Evolutionary conservation across 2,329 filamentous ascomycete species (phyloP).

Genomic region (Cordyceps javanica): DNA sequence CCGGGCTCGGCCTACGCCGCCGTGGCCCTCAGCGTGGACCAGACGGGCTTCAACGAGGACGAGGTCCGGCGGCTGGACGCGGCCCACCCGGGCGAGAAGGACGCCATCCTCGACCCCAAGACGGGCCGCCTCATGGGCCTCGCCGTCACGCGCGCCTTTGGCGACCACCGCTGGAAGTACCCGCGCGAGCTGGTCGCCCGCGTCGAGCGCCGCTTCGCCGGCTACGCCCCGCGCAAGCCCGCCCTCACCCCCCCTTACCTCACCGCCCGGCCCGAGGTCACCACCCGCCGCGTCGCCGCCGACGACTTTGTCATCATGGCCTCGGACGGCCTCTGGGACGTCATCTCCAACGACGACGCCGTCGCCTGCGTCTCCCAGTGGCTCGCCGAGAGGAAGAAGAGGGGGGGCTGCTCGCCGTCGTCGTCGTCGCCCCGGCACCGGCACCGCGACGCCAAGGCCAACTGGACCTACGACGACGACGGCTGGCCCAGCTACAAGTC

Average conservation of each 20-base stretch:
- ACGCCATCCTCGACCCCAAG: constrained; percentile 40
- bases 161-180: constrained; percentile 66
- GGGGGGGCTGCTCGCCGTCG: no score
- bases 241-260: constrained; percentile 58
- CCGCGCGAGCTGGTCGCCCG: constrained; percentile 34
- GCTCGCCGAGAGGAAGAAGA: constrained; percentile 29
- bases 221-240: constrained; percentile 36
- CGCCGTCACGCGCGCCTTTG: constrained; percentile 59
- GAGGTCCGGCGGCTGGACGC: constrained; percentile 49
- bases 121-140: constrained; percentile 57
- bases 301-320: constrained; percentile 58
- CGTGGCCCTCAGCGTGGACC: constrained; percentile 54
- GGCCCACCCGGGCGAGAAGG: constrained; percentile 57
- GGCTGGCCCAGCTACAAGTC: constrained; percentile 21
- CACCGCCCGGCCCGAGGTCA: constrained; percentile 60
- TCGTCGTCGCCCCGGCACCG: no score
- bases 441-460: constrained; percentile 13
- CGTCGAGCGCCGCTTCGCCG: constrained; percentile 40
- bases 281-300: constrained; percentile 44
- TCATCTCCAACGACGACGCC: constrained; percentile 49
- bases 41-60: constrained; percentile 56
- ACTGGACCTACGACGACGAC: constrained; percentile 15
- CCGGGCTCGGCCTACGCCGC: constrained; percentile 41
- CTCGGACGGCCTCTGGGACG: constrained; percentile 62
- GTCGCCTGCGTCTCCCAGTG: constrained; percentile 53